Evolutionary conservation across 2,329 filamentous ascomycete species (phyloP).

Genomic region (Metarhizium rileyi): DNA sequence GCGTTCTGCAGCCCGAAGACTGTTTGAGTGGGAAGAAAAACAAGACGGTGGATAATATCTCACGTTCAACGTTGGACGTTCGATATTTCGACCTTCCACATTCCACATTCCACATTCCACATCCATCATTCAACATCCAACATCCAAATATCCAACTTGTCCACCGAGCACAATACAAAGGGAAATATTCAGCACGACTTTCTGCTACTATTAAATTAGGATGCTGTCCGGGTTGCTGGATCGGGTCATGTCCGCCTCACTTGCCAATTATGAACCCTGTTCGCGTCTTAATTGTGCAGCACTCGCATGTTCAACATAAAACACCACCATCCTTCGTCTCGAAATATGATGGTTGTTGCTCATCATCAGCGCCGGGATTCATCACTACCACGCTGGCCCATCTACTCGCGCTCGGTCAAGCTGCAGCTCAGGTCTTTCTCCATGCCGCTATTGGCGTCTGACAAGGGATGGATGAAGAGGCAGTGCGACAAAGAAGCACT

Average conservation of each 20-base stretch:
- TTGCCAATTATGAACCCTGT: neutral
- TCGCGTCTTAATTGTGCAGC: neutral
- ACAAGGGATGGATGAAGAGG: neutral
- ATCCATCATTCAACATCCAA: neutral
- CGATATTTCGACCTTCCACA: too few relatives aligned
- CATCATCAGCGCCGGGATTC: too few relatives aligned
- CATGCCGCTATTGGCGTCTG: neutral
- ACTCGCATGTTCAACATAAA: neutral
- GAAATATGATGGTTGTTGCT: neutral
- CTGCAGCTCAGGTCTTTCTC: neutral
- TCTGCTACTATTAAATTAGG: neutral
- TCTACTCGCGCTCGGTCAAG: neutral
- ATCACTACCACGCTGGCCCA: neutral
- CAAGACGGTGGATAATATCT: too few relatives aligned
- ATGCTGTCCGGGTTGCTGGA: neutral
- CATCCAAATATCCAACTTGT: neutral
- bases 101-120: too few relatives aligned
- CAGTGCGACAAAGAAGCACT: neutral
- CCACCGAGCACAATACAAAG: neutral
- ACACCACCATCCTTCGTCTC: neutral
- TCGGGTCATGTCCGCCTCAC: constrained; percentile 3
- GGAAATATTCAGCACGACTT: neutral
- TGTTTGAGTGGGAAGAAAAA: too few relatives aligned
- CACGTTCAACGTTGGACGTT: too few relatives aligned
- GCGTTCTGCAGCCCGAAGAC: too few relatives aligned